Evolutionary conservation across 169 alveolate genomes (phyloP), one percentile per base, ranked within the genome.

Genomic region (Plasmodium sp.): DNA sequence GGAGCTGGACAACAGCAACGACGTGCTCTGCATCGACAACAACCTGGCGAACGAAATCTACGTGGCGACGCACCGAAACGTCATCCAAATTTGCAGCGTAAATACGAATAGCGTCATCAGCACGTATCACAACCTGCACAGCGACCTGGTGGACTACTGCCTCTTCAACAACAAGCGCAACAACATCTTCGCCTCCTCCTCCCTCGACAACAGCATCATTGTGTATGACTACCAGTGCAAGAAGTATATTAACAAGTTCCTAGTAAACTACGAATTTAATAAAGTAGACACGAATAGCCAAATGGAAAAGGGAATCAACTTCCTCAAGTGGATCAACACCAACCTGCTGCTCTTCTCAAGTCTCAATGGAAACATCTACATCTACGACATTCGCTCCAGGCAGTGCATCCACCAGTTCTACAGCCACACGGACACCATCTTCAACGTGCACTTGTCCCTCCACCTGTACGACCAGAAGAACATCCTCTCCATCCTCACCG

Each of bases 331-430:
- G 94, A 58, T 90, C 3, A 90, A 90, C 72, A 62, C 83, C 1
- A 90, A 90, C 22, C 36, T 90, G 73, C 83, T 90, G 16, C 83
- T 90, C 39, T 90, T 90, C 79, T 80, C 94, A n/a, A 90, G 94
- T 14, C 73, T 90, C 27, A 90, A 90, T 80, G 94, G 94, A 3
- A 90, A 90, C 36, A 90, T 90, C 9, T 90, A 90, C 54, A 79
- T 90, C 7, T 90, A 90, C 51, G 94, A 90, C 36, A 90, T 90
- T 34, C 82, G 94, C 31, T 62, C 58, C 6, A 90, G 90, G 48
- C 48, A 90, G 82, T 90, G 94, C 72, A 34, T 90, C 22, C 94
- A 90, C 31, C 94, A 90, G 31, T 90, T 90, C 51, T 90, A 90
- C 82, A 62, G 79, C 54, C 94, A 90, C 41, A 79, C 91, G 3